A percentile compares a stretch with the other conserved stretches of the same genome.
Conservation (phyloP, 2,329 filamentous ascomycete genomes). For the Zasmidium cellare region DNA sequence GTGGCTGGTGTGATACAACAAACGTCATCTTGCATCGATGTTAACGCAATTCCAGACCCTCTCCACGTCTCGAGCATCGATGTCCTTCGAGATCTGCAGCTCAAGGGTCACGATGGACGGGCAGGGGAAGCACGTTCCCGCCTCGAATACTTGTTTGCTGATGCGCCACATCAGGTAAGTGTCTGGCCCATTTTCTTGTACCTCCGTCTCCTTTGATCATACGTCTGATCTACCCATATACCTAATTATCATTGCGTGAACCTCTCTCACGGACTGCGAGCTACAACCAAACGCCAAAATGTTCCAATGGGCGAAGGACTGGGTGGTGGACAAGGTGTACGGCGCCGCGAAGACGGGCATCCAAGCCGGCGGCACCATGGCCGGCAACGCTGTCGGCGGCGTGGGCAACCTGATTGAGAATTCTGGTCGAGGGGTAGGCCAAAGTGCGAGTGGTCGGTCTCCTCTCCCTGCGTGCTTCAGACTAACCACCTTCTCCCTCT, state of each 20-base stretch:
- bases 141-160: background rate
- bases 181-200: background rate
- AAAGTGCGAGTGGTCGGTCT: constrained; percentile 31
- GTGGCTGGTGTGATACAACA: background rate
- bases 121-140: background rate
- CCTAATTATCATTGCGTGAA: background rate
- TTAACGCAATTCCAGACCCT: background rate
- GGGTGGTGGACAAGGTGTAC: constrained; percentile 33
- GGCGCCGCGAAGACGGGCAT: constrained; percentile 35
- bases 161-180: background rate
- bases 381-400: constrained; percentile 39
- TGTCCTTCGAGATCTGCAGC: background rate
- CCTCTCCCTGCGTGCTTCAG: background rate
- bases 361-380: constrained; percentile 38
- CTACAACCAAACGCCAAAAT: background rate
- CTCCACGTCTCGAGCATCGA: background rate
- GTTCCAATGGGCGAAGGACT: constrained; percentile 32
- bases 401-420: constrained; percentile 36
- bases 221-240: too few species aligned
- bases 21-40: background rate
- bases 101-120: background rate
- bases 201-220: too few species aligned
- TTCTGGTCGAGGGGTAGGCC: constrained; percentile 33
- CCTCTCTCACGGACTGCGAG: background rate
- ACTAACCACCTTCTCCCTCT: constrained; percentile 13